Evolutionary conservation across 495 filamentous ascomycete genomes (phyloP), one percentile per base, ranked within the genome.

Genomic region (Staphylotrichum tortipilum): DNA sequence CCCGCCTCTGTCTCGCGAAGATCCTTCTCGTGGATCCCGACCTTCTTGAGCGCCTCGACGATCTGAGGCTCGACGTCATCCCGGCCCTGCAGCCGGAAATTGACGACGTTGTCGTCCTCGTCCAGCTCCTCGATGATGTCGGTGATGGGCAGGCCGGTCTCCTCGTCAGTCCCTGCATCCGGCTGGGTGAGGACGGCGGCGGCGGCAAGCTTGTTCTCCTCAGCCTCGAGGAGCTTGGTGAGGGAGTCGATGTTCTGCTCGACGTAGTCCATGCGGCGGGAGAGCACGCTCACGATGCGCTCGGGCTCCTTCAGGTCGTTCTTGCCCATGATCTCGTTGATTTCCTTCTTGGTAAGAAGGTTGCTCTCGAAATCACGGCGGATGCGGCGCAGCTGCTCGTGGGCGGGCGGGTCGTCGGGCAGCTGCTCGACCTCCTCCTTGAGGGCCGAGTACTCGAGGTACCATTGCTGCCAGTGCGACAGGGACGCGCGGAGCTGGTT

Each of bases 71-170:
- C 75, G 7, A 72, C 67, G 37, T 84, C 76, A 17, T 79, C 80
- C 0, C 86, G 79, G 1, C 62, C 77, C 10, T 80, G 79, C 7
- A 80, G 69, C 23, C 71, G 74, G 46, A 69, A 81, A 1, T 78
- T 83, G 26, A 95, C 69, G 10, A 97, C 76, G 58, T 95, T 91
- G 15, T 80, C 92, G 15, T 95, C 82, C 17, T 95, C 91, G 63
- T 98, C 92, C 38, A 98, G 71, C 68, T 95, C 84, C 65, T 98
- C 91, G 35, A 82, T 67, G 51, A 98, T 96, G 45, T 96, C 91
- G 18, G 80, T 86, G 44, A 95, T 74, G 3, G 88, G 84, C 38
- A 89, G 42, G 63, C 50, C 82, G 71, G 34, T 66, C 53, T 64
- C 64, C 29, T 84, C 83, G 47, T 85, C 84, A 31, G 77, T 77